These are phyloP conservation scores for Climacium dendroides DNA, from an alignment of 225 moss, liverwort and hornwort genomes.

Conservation along the genomic window DNA sequence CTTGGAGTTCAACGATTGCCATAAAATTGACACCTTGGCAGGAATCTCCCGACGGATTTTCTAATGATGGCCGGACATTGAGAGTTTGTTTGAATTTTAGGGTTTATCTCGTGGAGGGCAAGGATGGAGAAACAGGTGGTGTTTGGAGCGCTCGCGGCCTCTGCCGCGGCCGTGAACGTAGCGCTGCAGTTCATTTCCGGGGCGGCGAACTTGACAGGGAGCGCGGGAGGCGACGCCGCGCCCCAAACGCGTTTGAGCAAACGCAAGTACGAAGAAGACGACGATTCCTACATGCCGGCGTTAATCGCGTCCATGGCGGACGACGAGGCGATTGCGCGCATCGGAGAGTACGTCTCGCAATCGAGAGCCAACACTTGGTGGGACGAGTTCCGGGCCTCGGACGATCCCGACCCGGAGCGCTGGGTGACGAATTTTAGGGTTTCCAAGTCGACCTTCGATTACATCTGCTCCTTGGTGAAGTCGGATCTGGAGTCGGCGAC, in stretches of 20 bases:
- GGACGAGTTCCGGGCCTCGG: conserved; percentile 41
- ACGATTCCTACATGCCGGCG: conserved; percentile 54
- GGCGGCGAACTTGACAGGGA: conserved; percentile 40
- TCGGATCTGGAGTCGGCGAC: conserved; percentile 80
- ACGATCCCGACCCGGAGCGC: conserved; percentile 45
- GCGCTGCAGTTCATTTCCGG: conserved; percentile 75
- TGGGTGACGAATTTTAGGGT: conserved; percentile 76
- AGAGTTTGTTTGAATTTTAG: neutral
- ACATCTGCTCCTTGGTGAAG: conserved; percentile 71
- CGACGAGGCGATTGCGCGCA: conserved; percentile 60
- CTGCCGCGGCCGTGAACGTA: conserved; percentile 73
- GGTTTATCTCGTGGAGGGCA: neutral
- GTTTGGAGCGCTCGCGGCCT: conserved; percentile 69
- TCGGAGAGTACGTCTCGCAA: conserved; percentile 29
- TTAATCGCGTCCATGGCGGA: conserved; percentile 62
- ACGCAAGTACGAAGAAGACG: conserved; percentile 57
- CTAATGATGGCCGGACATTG: neutral
- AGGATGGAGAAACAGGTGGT: conserved; percentile 51
- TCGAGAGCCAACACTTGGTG: conserved; percentile 24
- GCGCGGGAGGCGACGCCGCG: conserved; percentile 14
- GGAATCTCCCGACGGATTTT: neutral
- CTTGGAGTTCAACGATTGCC: neutral
- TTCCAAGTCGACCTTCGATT: conserved; percentile 67
- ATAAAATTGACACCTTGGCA: neutral
- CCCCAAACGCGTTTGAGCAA: conserved; percentile 35